Base-by-base conservation (phyloP, 352 stramenopile species). In the Phytophthora fragariaefolia region DNA sequence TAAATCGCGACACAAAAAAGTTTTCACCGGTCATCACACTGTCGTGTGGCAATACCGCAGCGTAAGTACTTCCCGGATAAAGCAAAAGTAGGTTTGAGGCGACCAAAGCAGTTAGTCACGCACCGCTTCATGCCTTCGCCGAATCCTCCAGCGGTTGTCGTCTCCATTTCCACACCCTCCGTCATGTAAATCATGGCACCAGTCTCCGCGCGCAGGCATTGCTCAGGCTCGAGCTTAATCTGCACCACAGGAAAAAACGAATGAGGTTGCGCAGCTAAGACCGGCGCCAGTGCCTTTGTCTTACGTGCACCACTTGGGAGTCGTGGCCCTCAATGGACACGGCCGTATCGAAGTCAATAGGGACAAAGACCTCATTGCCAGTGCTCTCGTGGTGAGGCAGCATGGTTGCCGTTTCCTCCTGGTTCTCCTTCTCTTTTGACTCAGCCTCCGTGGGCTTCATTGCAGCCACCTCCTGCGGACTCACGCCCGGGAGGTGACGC, bases 151-250 rank as follows among this genome's bases (percentile, higher is more conserved):
- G 90, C 93, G 7, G 90, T 97, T 0, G 82, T 95, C 28, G 90
- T 98, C 45, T 97, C 83, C 86, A 98, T 97, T 27, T 91, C 77
- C 6, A 98, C 83, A 26, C 90, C 90, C 30, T 98, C 81, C 6
- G 92, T 98, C 94, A 98, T 98, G 78, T 98, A 99, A 46, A 98
- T 91, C 88, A 99, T 98, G 15, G 94, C 90, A 6, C 94, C 94
- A 13, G 82, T 96, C 71, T 99, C 95, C 6, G 95, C 93, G 28
- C 96, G 82, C 30, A 99, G 71, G 24, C 95, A 92, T 75, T 99
- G 91, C 34, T 97, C 87, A 22, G 88, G 89, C 71, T 95, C 76
- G 6, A 99, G 75, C 36, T 96, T 82, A 42, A 98, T 86, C 74
- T 92, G 71, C 60, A 43, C 6, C n/a, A 43, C 20, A 56, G 18